Base-by-base conservation (phyloP, 1,139 yeast species). In the Magnusiomyces suaveolens region DNA sequence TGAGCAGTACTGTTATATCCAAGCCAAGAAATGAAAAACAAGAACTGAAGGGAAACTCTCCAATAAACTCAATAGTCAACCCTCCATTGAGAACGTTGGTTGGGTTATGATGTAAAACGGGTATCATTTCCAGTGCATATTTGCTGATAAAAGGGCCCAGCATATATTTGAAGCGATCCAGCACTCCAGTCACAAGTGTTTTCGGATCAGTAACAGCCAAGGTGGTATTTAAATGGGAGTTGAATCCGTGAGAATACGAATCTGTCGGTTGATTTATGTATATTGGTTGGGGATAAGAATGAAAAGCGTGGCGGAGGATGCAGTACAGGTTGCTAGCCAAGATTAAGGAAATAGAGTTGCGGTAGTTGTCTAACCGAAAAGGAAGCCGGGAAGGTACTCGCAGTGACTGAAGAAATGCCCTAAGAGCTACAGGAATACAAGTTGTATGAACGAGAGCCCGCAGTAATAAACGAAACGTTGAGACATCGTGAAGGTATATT, bases 21-120 rank as follows among this genome's bases (percentile, higher is more conserved):
- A 65, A 60, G 2, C 52, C 46, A 1, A 66, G 48, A 39, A 67
- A 56, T n/a, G 63, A 61, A 6, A 57, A 12, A 21, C 61, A 53
- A 4, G 62, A 57, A 1, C 54, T 48, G 39, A 62, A 57, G 1
- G 63, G 63, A 18, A 38, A 48, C 50, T 61, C 63, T 14, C 72
- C 72, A 14, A 69, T 63, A 52, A 69, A 69, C 56, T 69, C 71
- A 25, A 68, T 66, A 14, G 71, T 65, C 24, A 69, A 57, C 1
- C 70, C 65, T 33, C 72, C 72, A 53, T 69, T 72, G 21, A 69
- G 43, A 10, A 46, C 23, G 39, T 46, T 46, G 8, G 21, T 18
- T 2, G 48, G 48, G 23, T 21, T 14, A 16, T 25, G 36, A n/a
- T 46, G 48, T 2, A 46, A 18, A 3, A 8, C 36, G 10, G n/a